A percentile compares a stretch with the other conserved stretches of the same genome.
These are phyloP conservation scores for Capsella rubella DNA, from an alignment of 441 rosid genomes.

Conservation along the genomic window DNA sequence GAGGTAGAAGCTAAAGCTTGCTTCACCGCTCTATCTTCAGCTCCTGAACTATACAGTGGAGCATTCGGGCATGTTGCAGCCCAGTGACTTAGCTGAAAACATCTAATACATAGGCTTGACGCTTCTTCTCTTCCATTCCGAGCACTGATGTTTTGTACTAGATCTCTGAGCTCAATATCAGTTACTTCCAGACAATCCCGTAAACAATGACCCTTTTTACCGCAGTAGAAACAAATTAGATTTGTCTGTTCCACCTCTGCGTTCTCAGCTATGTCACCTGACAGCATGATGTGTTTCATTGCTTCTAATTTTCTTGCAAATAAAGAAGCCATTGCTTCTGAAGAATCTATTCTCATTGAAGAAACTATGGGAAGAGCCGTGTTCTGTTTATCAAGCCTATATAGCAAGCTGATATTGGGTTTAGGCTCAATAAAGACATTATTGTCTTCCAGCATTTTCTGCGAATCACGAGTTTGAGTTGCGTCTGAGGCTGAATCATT, in stretches of 20 bases:
- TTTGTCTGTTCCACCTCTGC: constrained; percentile 42
- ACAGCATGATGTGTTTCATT: constrained; percentile 57
- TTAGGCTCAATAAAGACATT: constrained; percentile 34
- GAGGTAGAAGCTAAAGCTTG: constrained; percentile 40
- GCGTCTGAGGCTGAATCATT: constrained; percentile 28
- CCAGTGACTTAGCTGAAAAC: constrained; percentile 82
- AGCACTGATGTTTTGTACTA: constrained; percentile 51
- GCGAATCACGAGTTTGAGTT: constrained; percentile 27
- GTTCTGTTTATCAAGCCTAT: constrained; percentile 46
- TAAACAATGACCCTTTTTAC: constrained; percentile 67
- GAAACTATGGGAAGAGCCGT: constrained; percentile 47
- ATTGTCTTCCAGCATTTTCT: constrained; percentile 34
- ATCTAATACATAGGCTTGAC: constrained; percentile 67
- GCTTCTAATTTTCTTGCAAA: constrained; percentile 84
- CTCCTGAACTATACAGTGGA: constrained; percentile 50
- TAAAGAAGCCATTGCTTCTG: constrained; percentile 69
- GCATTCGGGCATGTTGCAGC: constrained; percentile 70
- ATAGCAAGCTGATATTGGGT: constrained; percentile 41
- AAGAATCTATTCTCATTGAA: constrained; percentile 50
- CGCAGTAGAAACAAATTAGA: constrained; percentile 71
- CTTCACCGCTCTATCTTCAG: constrained; percentile 48
- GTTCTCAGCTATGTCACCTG: constrained; percentile 45
- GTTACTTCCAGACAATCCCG: constrained; percentile 67
- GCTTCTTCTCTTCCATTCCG: constrained; percentile 48
- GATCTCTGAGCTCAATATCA: constrained; percentile 66